These are phyloP conservation scores for Talaromyces atroroseus DNA, from an alignment of 2,329 filamentous ascomycete genomes.

Conservation along the genomic window DNA sequence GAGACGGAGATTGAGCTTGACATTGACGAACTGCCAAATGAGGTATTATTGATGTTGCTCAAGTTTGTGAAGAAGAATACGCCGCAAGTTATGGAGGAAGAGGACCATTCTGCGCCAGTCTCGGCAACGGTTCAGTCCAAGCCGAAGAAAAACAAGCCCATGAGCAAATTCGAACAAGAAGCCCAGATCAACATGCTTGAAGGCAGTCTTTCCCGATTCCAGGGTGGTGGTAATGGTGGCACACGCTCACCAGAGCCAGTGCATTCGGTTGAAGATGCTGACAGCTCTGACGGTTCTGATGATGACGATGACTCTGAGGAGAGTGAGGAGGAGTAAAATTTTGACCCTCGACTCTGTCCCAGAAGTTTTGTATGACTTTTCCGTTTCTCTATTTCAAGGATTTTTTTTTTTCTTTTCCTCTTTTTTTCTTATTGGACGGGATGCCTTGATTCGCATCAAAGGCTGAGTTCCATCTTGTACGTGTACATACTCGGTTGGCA, in stretches of 20 bases:
- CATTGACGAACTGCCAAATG: constrained; percentile 45
- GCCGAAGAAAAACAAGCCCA: constrained; percentile 48
- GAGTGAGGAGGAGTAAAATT: constrained; percentile 44
- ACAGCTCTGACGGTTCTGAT: constrained; percentile 45
- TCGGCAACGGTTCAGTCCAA: constrained; percentile 35
- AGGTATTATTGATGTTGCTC: constrained; percentile 41
- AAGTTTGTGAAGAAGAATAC: constrained; percentile 45
- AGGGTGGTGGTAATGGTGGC: constrained; percentile 34
- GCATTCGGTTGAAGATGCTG: constrained; percentile 39
- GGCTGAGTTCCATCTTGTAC: neutral
- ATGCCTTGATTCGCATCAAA: neutral
- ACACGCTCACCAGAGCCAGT: constrained; percentile 39
- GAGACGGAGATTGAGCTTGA: constrained; percentile 46
- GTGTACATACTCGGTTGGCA: neutral
- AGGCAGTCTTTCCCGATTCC: constrained; percentile 43
- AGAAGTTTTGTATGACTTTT: neutral
- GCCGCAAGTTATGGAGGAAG: constrained; percentile 39
- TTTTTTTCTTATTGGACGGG: neutral
- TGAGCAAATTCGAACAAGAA: constrained; percentile 49
- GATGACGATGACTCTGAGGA: constrained; percentile 46
- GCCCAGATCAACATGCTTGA: constrained; percentile 46
- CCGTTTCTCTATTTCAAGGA: neutral
- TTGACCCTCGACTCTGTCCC: constrained; percentile 1
- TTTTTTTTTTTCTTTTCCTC: neutral
- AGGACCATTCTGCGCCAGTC: constrained; percentile 24